A percentile compares a stretch with the other conserved stretches of the same genome.
Conservation (phyloP, 495 filamentous ascomycete genomes). For the Talaromyces thailandensis region DNA sequence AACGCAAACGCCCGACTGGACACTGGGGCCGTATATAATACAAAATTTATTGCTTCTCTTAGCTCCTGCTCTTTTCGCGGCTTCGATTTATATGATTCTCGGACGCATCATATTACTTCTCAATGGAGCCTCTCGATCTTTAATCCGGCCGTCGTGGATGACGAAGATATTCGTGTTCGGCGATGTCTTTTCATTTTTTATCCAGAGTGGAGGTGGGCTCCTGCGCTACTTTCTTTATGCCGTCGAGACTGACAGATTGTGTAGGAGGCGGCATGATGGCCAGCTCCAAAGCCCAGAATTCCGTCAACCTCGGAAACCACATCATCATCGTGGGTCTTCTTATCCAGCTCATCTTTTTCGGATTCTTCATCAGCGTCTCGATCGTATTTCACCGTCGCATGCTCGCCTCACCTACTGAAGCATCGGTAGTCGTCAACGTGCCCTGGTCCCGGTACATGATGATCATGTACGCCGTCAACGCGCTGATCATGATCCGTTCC, state of each 20-base stretch:
- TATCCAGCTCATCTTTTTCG: slow-evolving; percentile 35
- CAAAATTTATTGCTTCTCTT: slow-evolving; percentile 27
- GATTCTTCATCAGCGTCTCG: slow-evolving; percentile 29
- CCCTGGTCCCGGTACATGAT: slow-evolving; percentile 44
- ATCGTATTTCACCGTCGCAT: slow-evolving; percentile 32
- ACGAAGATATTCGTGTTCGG: slow-evolving; percentile 30
- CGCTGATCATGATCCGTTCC: slow-evolving; percentile 51
- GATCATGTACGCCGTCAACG: slow-evolving; percentile 42
- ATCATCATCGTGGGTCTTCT: slow-evolving; percentile 37
- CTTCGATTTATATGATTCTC: slow-evolving; percentile 53
- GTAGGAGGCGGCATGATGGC: slow-evolving; percentile 4
- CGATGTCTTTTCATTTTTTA: slow-evolving; percentile 25
- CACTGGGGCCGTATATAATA: slow-evolving; percentile 23
- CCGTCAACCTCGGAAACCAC: slow-evolving; percentile 21
- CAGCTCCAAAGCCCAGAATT: neutral
- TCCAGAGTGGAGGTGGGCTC: slow-evolving; percentile 19
- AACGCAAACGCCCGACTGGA: slow-evolving; percentile 14
- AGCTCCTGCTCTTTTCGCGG: slow-evolving; percentile 30
- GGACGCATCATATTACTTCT: slow-evolving; percentile 39
- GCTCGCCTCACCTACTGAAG: slow-evolving; percentile 9
- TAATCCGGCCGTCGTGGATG: slow-evolving; percentile 19
- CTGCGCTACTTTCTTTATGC: neutral
- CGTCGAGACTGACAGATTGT: neutral
- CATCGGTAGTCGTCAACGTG: slow-evolving; percentile 6
- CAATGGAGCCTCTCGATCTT: slow-evolving; percentile 27